Conservation (phyloP, 768 basidiomycete species). For the Suillus lakei region DNA sequence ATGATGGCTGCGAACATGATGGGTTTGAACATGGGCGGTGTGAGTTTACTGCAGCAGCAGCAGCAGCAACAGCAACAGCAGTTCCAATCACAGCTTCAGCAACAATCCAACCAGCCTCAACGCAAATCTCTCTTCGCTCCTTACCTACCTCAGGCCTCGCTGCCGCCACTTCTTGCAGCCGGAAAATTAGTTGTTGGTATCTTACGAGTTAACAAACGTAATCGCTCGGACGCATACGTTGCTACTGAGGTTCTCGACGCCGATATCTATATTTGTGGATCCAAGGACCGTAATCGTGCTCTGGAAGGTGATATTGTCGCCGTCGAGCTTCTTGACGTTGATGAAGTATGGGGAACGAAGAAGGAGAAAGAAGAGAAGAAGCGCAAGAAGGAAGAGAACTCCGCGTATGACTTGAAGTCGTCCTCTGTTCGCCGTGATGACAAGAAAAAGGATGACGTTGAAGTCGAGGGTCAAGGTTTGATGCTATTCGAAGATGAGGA, state of each 20-base stretch:
- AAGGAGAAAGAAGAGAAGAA: slow-evolving; percentile 99
- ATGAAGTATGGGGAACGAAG: slow-evolving; percentile 98
- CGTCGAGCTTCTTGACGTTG: slow-evolving; percentile 95
- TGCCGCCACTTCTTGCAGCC: slow-evolving; percentile 94
- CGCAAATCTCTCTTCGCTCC: slow-evolving; percentile 99
- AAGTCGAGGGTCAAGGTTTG: slow-evolving; percentile 97
- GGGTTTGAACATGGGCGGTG: slow-evolving; percentile 82
- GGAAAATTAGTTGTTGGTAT: slow-evolving; percentile 98
- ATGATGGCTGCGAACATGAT: slow-evolving; percentile 98
- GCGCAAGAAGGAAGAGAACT: slow-evolving; percentile 99
- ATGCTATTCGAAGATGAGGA: slow-evolving; percentile 98
- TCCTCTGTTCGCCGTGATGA: slow-evolving; percentile 85
- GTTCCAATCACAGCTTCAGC: slow-evolving; percentile 94
- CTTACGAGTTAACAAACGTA: slow-evolving; percentile 96
- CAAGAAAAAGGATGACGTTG: slow-evolving; percentile 99
- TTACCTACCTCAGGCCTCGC: slow-evolving; percentile 95
- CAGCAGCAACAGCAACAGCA: slow-evolving; percentile 72
- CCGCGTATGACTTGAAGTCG: slow-evolving; percentile 87
- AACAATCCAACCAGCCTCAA: slow-evolving; percentile 90
- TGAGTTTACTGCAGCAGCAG: slow-evolving; percentile 89
- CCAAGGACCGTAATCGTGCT: slow-evolving; percentile 97
- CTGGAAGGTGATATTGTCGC: slow-evolving; percentile 98
- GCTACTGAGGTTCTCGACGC: slow-evolving; percentile 98
- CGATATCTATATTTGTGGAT: slow-evolving; percentile 98
- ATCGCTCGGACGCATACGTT: slow-evolving; percentile 98